Evolutionary conservation across 2,329 filamentous ascomycete genomes (phyloP).

Genomic region (Pestalotiopsis fici): DNA sequence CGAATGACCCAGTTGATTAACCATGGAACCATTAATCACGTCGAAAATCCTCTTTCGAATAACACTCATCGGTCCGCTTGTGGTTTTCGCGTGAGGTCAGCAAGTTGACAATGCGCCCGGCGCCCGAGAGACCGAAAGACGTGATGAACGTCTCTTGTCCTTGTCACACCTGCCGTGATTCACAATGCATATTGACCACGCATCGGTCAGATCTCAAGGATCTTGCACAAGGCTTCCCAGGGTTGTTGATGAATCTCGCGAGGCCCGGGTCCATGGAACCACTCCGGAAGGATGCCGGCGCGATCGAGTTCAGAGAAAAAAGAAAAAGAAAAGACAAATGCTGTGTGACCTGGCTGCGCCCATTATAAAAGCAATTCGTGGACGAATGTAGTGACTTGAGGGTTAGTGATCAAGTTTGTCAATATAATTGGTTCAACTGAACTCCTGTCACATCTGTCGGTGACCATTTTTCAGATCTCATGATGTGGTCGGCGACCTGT

Average conservation of each 20-base stretch:
- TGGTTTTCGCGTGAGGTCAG: not conserved
- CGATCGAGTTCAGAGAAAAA: not conserved
- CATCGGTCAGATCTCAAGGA: not conserved
- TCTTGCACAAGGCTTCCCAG: not conserved
- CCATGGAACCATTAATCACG: not conserved
- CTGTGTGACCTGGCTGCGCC: not conserved
- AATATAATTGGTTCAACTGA: not conserved
- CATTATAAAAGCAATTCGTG: not conserved
- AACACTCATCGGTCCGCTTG: not conserved
- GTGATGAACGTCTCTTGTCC: no score
- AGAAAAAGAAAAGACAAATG: not conserved
- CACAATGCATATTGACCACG: not conserved
- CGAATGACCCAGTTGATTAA: not conserved
- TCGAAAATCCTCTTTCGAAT: not conserved
- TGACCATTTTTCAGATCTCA: not conserved
- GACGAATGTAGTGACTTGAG: not conserved
- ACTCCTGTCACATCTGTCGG: not conserved
- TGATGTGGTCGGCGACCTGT: conserved; percentile 4
- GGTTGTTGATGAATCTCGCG: not conserved
- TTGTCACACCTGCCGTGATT: not conserved
- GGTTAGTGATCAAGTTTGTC: not conserved
- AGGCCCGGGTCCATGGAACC: not conserved
- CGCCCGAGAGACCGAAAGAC: not conserved
- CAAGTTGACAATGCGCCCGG: not conserved
- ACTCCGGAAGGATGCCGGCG: not conserved